Evolutionary conservation across 225 moss, liverwort and hornwort species (phyloP).

Genomic region (Physcomitrium patens): DNA sequence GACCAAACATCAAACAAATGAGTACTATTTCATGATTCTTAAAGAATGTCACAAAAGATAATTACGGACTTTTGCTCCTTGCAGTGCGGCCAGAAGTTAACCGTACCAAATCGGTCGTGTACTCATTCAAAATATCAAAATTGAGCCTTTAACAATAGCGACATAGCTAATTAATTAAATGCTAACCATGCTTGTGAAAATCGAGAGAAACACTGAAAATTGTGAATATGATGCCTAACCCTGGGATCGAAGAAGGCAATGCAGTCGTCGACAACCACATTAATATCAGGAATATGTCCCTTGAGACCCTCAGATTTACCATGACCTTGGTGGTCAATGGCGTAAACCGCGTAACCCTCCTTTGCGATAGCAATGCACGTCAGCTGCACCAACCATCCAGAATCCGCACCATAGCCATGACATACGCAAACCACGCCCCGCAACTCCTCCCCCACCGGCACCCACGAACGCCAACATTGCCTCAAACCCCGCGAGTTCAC

Average conservation of each 20-base stretch:
- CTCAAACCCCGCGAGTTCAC: conserved; percentile 61
- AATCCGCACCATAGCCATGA: conserved; percentile 84
- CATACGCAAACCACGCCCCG: conserved; percentile 74
- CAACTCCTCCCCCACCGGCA: conserved; percentile 36
- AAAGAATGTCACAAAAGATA: neutral
- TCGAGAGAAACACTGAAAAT: neutral
- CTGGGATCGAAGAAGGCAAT: conserved; percentile 62
- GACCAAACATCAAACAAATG: neutral
- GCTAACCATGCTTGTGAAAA: neutral
- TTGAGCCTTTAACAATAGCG: too few species aligned
- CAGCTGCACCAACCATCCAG: conserved; percentile 90
- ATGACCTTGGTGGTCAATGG: conserved; percentile 90
- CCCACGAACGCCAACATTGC: conserved; percentile 74
- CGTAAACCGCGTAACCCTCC: conserved; percentile 74
- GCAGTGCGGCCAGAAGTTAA: too few species aligned
- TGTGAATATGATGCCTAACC: neutral
- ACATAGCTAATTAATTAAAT: conserved; percentile 1
- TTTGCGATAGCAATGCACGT: conserved; percentile 77
- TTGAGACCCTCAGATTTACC: conserved; percentile 78
- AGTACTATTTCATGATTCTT: conserved; percentile 8
- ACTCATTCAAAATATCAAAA: too few species aligned
- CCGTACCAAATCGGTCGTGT: too few species aligned
- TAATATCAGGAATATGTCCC: conserved; percentile 68
- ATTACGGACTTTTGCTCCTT: too few species aligned
- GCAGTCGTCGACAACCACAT: conserved; percentile 68